Base-by-base conservation (phyloP, 371 early-diverging fungal species). In the Syncephalastrum contaminatum region DNA sequence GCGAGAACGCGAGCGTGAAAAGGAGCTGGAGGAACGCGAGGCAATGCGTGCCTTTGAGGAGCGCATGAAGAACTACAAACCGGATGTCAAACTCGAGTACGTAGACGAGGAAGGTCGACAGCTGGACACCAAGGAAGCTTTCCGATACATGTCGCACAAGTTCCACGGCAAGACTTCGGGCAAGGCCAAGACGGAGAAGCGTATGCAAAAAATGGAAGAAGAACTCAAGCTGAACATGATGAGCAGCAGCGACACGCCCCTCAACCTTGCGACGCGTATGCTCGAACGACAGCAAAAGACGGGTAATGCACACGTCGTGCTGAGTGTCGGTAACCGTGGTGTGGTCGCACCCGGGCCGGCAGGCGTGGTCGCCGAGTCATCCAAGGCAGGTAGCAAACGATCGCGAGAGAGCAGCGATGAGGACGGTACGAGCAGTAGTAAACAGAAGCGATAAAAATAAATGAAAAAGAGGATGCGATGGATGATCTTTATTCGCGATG, bases 161-260 rank as follows among this genome's bases (percentile, higher is more conserved):
- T 98, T 98, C 85, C 97, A 98, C 66, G 98, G 98, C 24, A 92
- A 91, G 62, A 78, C 82, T 2, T 86, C 93, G 15, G 97, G 98
- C 45, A 96, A 95, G 66, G 82, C 86, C 70, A 97, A 97, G 84
- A 92, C 90, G 5, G 98, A 98, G 67, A 95, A 94, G 75, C 73
- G 89, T 7, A 75, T 92, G 67, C 75, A 77, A 52, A 92, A 91
- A 64, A 64, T 92, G 36, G 90, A 92, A 59, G 90, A 92, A 45
- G 93, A 94, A 63, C 83, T 85, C 48, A 81, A 83, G 54, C 70
- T 89, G 61, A 69, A 89, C 69, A 81, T 84, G 59, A 90, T 92
- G 90, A 80, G 85, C 48, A 89, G 84, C 52, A 81, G 80, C 4
- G 91, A 92, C 59, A 88, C 89, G 4, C 92, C 96, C 1, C 84